Conservation (phyloP, 78 protist species). For the Dictyostelium brefeldianum region DNA sequence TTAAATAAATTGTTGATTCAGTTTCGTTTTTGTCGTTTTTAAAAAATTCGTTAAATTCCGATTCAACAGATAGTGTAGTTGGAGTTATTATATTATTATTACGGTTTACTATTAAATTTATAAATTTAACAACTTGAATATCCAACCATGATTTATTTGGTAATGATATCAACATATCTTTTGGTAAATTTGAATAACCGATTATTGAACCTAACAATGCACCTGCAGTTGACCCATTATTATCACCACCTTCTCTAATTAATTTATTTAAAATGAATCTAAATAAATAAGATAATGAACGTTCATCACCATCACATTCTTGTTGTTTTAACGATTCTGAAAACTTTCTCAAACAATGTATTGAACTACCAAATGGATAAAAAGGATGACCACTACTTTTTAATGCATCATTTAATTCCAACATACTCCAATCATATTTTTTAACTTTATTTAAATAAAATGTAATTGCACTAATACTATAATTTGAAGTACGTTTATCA, state of each 20-base stretch:
- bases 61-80: not conserved
- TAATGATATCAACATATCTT: slow-evolving; percentile 65
- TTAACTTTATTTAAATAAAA: not conserved
- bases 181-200: slow-evolving; percentile 78
- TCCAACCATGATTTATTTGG: slow-evolving; percentile 71
- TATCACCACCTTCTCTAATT: slow-evolving; percentile 80
- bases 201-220: slow-evolving; percentile 71
- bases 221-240: slow-evolving; percentile 74
- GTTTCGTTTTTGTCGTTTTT: not conserved
- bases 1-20: not conserved
- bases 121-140: not conserved
- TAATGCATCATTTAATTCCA: slow-evolving; percentile 17
- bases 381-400: slow-evolving; percentile 37
- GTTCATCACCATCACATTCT: not conserved
- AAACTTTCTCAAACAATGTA: slow-evolving; percentile 27
- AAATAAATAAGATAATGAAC: not conserved
- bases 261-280: slow-evolving; percentile 37
- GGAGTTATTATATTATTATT: not conserved
- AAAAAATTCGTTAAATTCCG: no score
- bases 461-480: not conserved
- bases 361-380: slow-evolving; percentile 59
- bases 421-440: not conserved
- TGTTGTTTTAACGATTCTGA: not conserved
- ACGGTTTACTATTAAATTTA: not conserved
- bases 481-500: not conserved